Conservation (phyloP, 1,284 basidiomycete species). For the Fomes fomentarius region DNA sequence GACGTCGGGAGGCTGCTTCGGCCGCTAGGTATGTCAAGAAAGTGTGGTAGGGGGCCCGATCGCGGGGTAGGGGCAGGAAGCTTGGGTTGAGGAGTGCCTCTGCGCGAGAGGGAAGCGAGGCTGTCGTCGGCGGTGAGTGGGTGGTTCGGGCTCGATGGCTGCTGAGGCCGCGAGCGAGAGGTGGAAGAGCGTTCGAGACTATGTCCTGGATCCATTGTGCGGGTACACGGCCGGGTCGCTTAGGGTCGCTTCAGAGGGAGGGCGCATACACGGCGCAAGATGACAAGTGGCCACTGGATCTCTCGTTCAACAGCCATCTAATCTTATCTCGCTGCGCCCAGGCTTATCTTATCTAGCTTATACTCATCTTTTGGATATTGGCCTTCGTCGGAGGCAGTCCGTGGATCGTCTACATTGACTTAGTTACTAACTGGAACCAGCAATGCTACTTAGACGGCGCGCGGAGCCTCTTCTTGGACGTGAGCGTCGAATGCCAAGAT, state of each 20-base stretch:
- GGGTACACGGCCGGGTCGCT: conserved; percentile 20
- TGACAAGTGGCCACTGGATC: conserved; percentile 1
- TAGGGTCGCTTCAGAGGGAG: conserved; percentile 22
- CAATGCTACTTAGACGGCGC: too few relatives aligned
- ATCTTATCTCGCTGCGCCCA: conserved; percentile 29
- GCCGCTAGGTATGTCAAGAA: conserved; percentile 16
- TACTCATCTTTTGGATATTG: too few relatives aligned
- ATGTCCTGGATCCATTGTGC: conserved; percentile 21
- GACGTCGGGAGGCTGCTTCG: conserved; percentile 17
- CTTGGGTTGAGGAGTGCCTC: conserved; percentile 17
- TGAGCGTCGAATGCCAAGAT: too few relatives aligned
- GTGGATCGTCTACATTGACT: too few relatives aligned
- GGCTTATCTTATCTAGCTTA: not conserved
- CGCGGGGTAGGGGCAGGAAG: conserved; percentile 22
- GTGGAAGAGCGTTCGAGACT: conserved; percentile 15
- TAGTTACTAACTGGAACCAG: too few relatives aligned
- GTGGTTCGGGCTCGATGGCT: conserved; percentile 6
- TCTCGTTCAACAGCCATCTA: not conserved
- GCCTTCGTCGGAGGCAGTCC: too few relatives aligned
- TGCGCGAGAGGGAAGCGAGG: conserved; percentile 7
- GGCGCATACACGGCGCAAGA: conserved; percentile 23
- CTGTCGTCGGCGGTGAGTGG: conserved; percentile 9
- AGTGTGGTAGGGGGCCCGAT: conserved; percentile 14
- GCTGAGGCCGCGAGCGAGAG: conserved; percentile 9
- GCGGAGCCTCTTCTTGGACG: too few relatives aligned